A percentile compares a stretch with the other conserved stretches of the same genome.
These are phyloP conservation scores for Talaromyces sp. DNA, from an alignment of 2,329 filamentous ascomycete genomes.

Conservation along the genomic window DNA sequence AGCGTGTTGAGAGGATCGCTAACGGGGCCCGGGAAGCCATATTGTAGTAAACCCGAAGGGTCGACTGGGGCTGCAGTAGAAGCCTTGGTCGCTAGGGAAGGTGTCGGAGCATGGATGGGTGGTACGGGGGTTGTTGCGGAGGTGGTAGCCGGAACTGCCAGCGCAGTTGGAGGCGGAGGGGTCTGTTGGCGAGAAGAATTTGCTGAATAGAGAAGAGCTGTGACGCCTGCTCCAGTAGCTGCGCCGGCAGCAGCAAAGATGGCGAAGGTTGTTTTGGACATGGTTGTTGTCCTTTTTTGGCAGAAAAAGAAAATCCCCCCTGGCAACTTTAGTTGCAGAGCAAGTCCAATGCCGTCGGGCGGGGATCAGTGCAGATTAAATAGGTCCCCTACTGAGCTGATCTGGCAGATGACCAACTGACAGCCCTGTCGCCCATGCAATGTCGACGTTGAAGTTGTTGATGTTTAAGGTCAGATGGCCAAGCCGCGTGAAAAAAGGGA, in stretches of 20 bases:
- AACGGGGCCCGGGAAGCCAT: slow-evolving; percentile 87
- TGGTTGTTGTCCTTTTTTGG: slow-evolving; percentile 37
- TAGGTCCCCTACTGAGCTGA: background rate
- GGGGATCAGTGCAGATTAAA: background rate
- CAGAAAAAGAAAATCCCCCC: background rate
- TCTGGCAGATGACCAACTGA: background rate
- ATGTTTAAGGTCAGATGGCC: background rate
- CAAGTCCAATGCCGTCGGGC: background rate
- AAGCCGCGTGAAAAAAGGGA: slow-evolving; percentile 8
- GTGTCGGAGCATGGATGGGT: slow-evolving; percentile 25
- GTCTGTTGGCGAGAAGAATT: slow-evolving; percentile 48
- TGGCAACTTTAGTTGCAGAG: background rate
- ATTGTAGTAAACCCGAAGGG: slow-evolving; percentile 71
- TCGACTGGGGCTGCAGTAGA: slow-evolving; percentile 53
- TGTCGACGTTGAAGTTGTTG: background rate
- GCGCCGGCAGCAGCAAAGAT: slow-evolving; percentile 71
- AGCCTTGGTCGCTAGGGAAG: slow-evolving; percentile 25
- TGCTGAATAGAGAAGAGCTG: slow-evolving; percentile 61
- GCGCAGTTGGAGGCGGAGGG: slow-evolving; percentile 27
- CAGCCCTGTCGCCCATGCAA: background rate
- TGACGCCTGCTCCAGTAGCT: slow-evolving; percentile 69
- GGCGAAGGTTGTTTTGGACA: slow-evolving; percentile 75
- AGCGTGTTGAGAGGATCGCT: slow-evolving; percentile 72
- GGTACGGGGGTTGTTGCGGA: slow-evolving; percentile 29
- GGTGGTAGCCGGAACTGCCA: slow-evolving; percentile 32